Evolutionary conservation across 176 grass and related monocot genomes (phyloP).

Genomic region (Avena sativa): DNA sequence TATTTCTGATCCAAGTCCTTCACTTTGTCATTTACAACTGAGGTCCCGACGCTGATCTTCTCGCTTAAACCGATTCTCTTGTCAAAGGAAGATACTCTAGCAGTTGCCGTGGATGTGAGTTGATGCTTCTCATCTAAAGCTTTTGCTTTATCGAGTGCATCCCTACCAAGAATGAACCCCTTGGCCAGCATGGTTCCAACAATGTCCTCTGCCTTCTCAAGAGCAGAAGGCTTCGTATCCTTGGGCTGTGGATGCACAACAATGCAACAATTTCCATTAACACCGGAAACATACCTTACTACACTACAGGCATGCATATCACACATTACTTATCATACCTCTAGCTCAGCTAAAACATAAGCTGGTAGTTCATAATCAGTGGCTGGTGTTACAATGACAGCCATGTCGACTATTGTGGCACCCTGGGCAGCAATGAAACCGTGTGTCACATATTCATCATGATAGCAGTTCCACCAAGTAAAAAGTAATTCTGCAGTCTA

Average conservation of each 20-base stretch:
- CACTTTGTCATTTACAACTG: conserved; percentile 70
- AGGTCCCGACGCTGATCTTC: conserved; percentile 76
- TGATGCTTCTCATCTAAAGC: conserved; percentile 82
- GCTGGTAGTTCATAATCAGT: conserved; percentile 76
- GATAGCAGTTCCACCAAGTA: neutral
- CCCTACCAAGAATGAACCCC: conserved; percentile 83
- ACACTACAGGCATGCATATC: neutral
- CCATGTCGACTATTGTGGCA: conserved; percentile 94
- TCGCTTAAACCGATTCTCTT: conserved; percentile 84
- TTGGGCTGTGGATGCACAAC: conserved; percentile 48
- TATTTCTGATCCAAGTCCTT: conserved; percentile 97
- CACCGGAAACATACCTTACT: conserved; percentile 14
- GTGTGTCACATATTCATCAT: conserved; percentile 1
- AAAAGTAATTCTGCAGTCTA: neutral
- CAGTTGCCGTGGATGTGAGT: conserved; percentile 74
- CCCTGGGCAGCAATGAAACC: conserved; percentile 61
- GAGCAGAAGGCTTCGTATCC: conserved; percentile 54
- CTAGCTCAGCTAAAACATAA: conserved; percentile 58
- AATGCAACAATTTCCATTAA: neutral
- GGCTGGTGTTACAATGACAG: conserved; percentile 71
- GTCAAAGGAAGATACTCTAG: conserved; percentile 78
- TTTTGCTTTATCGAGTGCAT: conserved; percentile 84
- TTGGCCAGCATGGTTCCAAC: conserved; percentile 87
- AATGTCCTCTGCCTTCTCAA: conserved; percentile 79
- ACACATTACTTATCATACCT: conserved; percentile 42